Conservation (phyloP, 495 filamentous ascomycete species). For the Parmelia sp. region DNA sequence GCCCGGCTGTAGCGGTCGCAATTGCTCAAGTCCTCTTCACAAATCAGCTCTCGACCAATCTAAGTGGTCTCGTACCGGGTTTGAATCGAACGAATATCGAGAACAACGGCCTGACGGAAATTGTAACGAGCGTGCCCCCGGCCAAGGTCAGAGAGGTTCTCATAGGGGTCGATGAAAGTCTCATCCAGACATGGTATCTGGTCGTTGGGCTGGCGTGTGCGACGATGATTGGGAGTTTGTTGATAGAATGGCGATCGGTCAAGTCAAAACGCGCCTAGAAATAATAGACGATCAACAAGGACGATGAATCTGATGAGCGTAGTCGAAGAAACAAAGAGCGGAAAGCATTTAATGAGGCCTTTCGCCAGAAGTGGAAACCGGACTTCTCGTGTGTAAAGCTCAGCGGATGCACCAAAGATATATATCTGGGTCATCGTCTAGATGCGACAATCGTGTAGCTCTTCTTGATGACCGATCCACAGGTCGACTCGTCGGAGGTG, state of each 20-base stretch:
- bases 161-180: neutral
- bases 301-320: neutral
- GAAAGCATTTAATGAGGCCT: neutral
- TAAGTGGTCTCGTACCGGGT: neutral
- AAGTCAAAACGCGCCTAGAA: neutral
- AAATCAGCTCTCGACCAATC: constrained; percentile 1
- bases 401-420: no score
- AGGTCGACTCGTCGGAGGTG: no score
- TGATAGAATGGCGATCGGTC: neutral
- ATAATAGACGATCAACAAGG: neutral
- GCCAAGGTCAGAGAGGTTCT: constrained; percentile 1
- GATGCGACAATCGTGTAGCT: no score
- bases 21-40: neutral
- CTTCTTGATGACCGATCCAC: no score
- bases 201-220: neutral
- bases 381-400: no score
- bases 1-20: neutral
- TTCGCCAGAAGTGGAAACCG: neutral
- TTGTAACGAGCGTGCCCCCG: constrained; percentile 5
- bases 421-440: no score
- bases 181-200: neutral
- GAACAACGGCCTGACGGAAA: neutral
- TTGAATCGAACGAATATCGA: neutral
- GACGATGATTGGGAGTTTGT: neutral
- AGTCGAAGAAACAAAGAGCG: neutral